These are phyloP conservation scores for Phoenix roebelenii DNA, from an alignment of 176 grass and related monocot genomes.

Conservation along the genomic window DNA sequence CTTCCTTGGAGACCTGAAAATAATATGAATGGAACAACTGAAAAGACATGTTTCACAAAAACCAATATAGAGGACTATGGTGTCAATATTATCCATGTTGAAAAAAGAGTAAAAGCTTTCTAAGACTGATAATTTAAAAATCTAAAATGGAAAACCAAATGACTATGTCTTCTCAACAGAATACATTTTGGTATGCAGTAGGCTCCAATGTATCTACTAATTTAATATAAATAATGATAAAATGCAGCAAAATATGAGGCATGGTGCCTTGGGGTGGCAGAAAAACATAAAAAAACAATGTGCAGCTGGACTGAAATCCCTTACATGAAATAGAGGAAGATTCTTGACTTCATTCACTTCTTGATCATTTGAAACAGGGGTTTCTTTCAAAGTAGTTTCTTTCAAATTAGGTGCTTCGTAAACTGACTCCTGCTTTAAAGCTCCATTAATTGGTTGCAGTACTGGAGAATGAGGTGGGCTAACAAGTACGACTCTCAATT, in stretches of 20 bases:
- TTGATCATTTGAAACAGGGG: constrained; percentile 31
- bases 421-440: constrained; percentile 18
- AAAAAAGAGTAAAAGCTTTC: no score
- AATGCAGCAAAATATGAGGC: no score
- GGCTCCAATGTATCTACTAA: no score
- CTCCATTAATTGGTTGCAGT: constrained; percentile 33
- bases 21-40: constrained; percentile 19
- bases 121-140: no score
- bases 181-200: no score
- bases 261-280: no score
- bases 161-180: no score
- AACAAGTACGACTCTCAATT: constrained; percentile 87
- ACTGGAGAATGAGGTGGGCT: constrained; percentile 37
- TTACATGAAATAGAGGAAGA: constrained; percentile 76
- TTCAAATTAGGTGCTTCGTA: constrained; percentile 32
- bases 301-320: constrained; percentile 7
- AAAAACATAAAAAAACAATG: no score
- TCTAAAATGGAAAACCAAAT: no score
- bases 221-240: no score
- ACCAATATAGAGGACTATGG: no score
- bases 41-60: background rate
- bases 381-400: constrained; percentile 4
- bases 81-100: no score
- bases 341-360: constrained; percentile 33
- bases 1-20: constrained; percentile 77